phyloP scores from a whole-genome alignment of 768 basidiomycete species.

The Mycena vulgaris region DNA sequence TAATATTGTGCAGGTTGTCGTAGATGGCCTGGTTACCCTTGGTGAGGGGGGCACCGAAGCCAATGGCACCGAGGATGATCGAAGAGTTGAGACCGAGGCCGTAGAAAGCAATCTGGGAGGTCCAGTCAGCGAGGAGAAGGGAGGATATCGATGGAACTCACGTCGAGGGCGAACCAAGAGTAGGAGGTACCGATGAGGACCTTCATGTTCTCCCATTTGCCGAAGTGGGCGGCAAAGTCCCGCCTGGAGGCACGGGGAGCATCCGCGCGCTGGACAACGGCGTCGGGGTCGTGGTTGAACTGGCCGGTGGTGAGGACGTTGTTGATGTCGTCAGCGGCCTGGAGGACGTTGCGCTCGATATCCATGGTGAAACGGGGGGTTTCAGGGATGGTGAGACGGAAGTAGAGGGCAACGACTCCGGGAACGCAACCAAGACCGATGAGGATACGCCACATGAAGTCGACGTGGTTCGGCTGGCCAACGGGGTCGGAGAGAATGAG shows the following conservation, averaged over 20 bases:
- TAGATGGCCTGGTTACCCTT: slow-evolving; percentile 62
- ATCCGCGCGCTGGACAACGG: slow-evolving; percentile 70
- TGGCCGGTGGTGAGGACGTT: slow-evolving; percentile 70
- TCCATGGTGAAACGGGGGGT: slow-evolving; percentile 95
- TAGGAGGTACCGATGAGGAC: slow-evolving; percentile 83
- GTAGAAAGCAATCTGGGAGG: slow-evolving; percentile 83
- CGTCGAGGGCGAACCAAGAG: slow-evolving; percentile 93
- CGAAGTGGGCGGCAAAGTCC: slow-evolving; percentile 81
- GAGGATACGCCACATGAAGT: slow-evolving; percentile 88
- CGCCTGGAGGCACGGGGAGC: slow-evolving; percentile 77
- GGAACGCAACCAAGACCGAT: slow-evolving; percentile 92
- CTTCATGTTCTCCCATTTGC: slow-evolving; percentile 84
- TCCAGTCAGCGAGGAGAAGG: neutral
- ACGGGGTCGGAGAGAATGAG: slow-evolving; percentile 60
- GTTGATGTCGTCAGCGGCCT: slow-evolving; percentile 82
- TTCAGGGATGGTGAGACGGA: slow-evolving; percentile 94
- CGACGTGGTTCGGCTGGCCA: slow-evolving; percentile 66
- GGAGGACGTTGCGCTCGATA: slow-evolving; percentile 86
- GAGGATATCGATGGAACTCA: slow-evolving; percentile 50
- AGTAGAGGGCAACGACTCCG: slow-evolving; percentile 86
- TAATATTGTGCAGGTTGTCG: slow-evolving; percentile 73
- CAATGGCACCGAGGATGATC: slow-evolving; percentile 82
- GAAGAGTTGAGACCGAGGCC: slow-evolving; percentile 89
- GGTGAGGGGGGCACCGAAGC: slow-evolving; percentile 69
- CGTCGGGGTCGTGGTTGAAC: slow-evolving; percentile 67